Evolutionary conservation across 2,329 filamentous ascomycete genomes (phyloP), one percentile per base, ranked within the genome.

Genomic region (Colletotrichum sp.): DNA sequence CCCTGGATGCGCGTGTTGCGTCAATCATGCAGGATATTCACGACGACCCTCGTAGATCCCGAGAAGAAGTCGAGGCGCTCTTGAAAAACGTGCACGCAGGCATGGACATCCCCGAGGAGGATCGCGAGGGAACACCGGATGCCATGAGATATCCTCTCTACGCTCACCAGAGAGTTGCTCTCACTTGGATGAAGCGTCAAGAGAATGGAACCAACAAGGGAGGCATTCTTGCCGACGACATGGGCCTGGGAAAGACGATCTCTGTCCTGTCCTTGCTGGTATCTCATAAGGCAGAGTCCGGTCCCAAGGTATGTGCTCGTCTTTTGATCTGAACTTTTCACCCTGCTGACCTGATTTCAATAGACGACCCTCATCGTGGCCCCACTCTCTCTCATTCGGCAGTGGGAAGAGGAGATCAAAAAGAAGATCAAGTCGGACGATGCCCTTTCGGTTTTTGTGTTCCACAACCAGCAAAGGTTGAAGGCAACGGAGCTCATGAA

Each of bases 221-320:
- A 21, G 94, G 94, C 26, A 95, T 96, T 71, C 87, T 96, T 28
- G 94, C 93, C 1, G 94, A 95, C 80, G 94, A 95, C 78, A 97
- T 96, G 95, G 95, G 95, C 9, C 87, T 96, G 13, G 95, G 95
- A 9, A 96, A 97, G 84, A 96, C 95, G 0, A 93, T 98, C 28
- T 95, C 96, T 77, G 93, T 95, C 7, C 88, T 98, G 26, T 91
- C 96, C 6, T 89, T 98, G 59, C 94, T 98, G 79, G 88, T 95
- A 15, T 90, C 91, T 8, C 90, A 92, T 8, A 92, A 89, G n/a
- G 91, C 94, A 0, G 83, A 86, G 1, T 88, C 93, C 76, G 77
- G 52, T 69, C 66, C 70, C 62, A 79, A 83, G 80, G 82, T 86
- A 77, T 77, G 80, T 70, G 71, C 18, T 55, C 59, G 15, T 66